Conservation (phyloP, 768 basidiomycete genomes). For the Amanita rimosa region DNA sequence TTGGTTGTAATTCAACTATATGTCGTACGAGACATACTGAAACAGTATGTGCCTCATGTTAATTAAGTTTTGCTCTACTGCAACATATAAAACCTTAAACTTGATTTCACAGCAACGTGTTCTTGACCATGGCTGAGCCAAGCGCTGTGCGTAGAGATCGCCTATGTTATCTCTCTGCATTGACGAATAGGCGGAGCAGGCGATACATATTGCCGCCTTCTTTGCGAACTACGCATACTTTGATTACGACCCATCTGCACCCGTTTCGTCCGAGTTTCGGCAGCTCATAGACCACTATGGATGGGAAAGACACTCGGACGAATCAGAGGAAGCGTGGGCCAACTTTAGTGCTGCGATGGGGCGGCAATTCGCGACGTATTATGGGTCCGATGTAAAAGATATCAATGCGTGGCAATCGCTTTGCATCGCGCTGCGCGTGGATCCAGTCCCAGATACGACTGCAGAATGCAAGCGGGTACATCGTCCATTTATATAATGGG, state of each 20-base stretch:
- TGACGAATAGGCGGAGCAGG: not conserved
- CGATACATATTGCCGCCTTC: not conserved
- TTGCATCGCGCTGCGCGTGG: not conserved
- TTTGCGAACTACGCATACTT: not conserved
- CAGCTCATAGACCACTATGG: not conserved
- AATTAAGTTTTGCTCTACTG: too few species aligned
- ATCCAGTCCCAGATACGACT: not conserved
- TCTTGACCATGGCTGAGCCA: not conserved
- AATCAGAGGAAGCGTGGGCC: not conserved
- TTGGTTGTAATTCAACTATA: not conserved
- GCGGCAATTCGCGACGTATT: not conserved
- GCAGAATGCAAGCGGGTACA: constrained; percentile 2
- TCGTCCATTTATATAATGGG: not conserved
- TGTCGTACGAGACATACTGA: too few species aligned
- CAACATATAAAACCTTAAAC: too few species aligned
- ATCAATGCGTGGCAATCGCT: constrained; percentile 5
- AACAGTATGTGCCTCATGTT: too few species aligned
- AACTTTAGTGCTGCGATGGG: not conserved
- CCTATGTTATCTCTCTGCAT: not conserved
- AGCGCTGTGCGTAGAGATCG: not conserved
- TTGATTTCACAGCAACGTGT: too few species aligned
- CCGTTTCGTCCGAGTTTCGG: not conserved
- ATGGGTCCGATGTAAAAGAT: not conserved
- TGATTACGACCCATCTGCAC: not conserved
- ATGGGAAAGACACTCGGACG: not conserved